Conservation (phyloP, 495 filamentous ascomycete genomes). For the Aspergillus mulundensis region DNA sequence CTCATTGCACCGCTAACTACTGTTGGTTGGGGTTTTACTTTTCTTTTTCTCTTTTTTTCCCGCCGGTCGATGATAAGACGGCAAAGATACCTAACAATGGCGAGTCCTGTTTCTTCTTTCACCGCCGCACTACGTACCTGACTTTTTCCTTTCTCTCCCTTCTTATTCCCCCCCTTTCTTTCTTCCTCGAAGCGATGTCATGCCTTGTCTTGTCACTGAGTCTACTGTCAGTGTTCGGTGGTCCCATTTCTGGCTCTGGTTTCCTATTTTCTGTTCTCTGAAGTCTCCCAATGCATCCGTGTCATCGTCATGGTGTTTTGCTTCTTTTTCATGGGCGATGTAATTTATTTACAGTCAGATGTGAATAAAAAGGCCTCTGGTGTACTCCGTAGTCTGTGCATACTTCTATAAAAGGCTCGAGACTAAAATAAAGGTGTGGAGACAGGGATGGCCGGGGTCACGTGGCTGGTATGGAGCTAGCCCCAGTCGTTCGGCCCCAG, state of each 20-base stretch:
- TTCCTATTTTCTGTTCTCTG: neutral
- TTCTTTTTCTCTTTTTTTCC: constrained; percentile 18
- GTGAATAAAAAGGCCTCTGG: constrained; percentile 12
- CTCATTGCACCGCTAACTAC: neutral
- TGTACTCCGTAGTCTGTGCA: neutral
- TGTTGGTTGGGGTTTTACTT: constrained; percentile 15
- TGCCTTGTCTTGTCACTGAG: neutral
- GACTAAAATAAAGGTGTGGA: no score
- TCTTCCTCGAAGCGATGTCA: constrained; percentile 14
- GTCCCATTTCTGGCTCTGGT: neutral
- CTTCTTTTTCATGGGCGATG: constrained; percentile 10
- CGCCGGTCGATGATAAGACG: constrained; percentile 30
- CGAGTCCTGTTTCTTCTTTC: constrained; percentile 21
- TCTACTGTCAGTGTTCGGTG: constrained; percentile 12
- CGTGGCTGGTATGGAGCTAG: neutral
- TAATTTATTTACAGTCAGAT: constrained; percentile 14
- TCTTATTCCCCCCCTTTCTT: constrained; percentile 2
- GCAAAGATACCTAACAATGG: constrained; percentile 36
- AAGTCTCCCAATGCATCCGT: constrained; percentile 2
- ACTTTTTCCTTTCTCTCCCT: constrained; percentile 17
- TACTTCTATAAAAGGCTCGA: neutral
- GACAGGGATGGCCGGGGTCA: neutral
- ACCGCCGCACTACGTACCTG: constrained; percentile 12
- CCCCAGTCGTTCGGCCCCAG: neutral
- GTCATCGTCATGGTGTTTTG: constrained; percentile 9